These are phyloP conservation scores for Populus simonii DNA, from an alignment of 345 rosid genomes.

Conservation along the genomic window DNA sequence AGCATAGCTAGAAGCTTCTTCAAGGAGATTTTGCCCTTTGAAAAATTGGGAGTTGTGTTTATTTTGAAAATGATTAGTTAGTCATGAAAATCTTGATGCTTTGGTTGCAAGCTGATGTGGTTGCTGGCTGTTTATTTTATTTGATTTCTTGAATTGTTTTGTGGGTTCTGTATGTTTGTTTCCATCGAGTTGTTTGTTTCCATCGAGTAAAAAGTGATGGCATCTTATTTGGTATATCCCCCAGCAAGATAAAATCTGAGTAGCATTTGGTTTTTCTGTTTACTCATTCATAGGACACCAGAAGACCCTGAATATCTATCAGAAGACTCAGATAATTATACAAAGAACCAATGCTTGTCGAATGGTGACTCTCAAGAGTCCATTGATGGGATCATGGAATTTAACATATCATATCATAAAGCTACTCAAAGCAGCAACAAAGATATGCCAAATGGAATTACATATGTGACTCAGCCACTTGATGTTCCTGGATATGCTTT, in stretches of 20 bases:
- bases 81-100: slow-evolving; percentile 4
- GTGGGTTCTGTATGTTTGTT: neutral
- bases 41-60: neutral
- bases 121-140: neutral
- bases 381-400: slow-evolving; percentile 53
- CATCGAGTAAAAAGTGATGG: neutral
- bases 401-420: slow-evolving; percentile 68
- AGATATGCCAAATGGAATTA: slow-evolving; percentile 45
- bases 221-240: neutral
- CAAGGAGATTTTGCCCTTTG: neutral
- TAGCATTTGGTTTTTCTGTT: slow-evolving; percentile 11
- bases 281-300: slow-evolving; percentile 59
- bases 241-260: neutral
- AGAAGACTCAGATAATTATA: slow-evolving; percentile 58
- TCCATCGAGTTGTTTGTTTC: neutral
- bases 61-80: neutral
- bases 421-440: slow-evolving; percentile 36
- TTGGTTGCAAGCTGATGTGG: neutral
- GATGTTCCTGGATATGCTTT: slow-evolving; percentile 53
- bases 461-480: slow-evolving; percentile 42
- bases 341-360: slow-evolving; percentile 42
- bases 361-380: slow-evolving; percentile 61
- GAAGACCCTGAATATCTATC: slow-evolving; percentile 58
- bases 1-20: neutral
- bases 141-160: neutral